phyloP scores from a whole-genome alignment of 2,329 filamentous ascomycete species.

The Trichophyton simii region DNA sequence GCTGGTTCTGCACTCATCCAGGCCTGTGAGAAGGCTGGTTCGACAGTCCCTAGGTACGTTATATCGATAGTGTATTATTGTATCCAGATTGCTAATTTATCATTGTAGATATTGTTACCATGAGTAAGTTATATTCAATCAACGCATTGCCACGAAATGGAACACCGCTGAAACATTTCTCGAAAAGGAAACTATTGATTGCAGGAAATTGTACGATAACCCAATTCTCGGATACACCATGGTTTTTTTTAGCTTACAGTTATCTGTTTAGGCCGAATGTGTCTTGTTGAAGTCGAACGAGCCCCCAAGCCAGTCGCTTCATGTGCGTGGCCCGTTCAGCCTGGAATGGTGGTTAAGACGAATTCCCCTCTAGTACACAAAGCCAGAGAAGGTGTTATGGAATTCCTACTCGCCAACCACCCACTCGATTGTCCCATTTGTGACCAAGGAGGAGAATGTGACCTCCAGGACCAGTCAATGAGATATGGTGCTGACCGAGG shows the following conservation, averaged over 20 bases:
- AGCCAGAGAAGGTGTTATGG: slow-evolving; percentile 97
- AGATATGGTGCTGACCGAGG: slow-evolving; percentile 92
- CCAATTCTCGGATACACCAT: neutral
- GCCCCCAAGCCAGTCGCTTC: slow-evolving; percentile 95
- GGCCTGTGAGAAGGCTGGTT: slow-evolving; percentile 95
- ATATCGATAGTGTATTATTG: neutral
- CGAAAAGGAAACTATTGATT: slow-evolving; percentile 80
- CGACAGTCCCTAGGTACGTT: slow-evolving; percentile 67
- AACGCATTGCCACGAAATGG: neutral
- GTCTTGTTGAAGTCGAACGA: slow-evolving; percentile 92
- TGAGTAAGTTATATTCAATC: slow-evolving; percentile 51
- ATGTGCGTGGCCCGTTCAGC: slow-evolving; percentile 96
- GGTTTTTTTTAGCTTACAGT: slow-evolving; percentile 3
- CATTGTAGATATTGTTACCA: slow-evolving; percentile 83
- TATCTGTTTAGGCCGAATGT: slow-evolving; percentile 59
- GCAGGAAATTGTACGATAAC: slow-evolving; percentile 68
- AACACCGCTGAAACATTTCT: slow-evolving; percentile 6
- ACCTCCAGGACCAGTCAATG: slow-evolving; percentile 99
- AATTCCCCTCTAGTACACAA: slow-evolving; percentile 94
- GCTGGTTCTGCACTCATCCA: slow-evolving; percentile 95
- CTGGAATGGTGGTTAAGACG: slow-evolving; percentile 98
- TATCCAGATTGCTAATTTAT: slow-evolving; percentile 21
- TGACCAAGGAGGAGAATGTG: slow-evolving; percentile 97
- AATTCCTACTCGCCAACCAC: slow-evolving; percentile 93
- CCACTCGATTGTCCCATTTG: slow-evolving; percentile 94